Conservation (phyloP, 495 filamentous ascomycete genomes). For the Oidiodendron maius region DNA sequence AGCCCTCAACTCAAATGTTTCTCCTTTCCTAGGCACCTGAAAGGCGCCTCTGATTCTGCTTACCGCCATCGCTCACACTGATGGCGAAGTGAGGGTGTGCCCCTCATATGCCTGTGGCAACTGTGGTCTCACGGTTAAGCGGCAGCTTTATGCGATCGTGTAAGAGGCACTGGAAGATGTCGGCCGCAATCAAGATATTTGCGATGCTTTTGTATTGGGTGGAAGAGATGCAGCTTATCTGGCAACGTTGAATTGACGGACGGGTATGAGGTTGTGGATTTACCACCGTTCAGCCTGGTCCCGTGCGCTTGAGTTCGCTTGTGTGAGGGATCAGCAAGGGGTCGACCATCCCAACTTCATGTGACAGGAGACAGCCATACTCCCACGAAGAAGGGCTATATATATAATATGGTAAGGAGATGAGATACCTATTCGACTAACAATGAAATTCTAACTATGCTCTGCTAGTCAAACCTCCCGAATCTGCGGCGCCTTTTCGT, state of each 20-base stretch:
- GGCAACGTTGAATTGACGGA: background rate
- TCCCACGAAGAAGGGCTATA: background rate
- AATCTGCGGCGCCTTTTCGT: slow-evolving; percentile 96
- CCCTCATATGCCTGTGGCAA: slow-evolving; percentile 23
- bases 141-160: slow-evolving; percentile 5
- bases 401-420: slow-evolving; percentile 12
- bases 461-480: slow-evolving; percentile 71
- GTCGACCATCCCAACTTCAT: slow-evolving; percentile 5
- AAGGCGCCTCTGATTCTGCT: slow-evolving; percentile 95
- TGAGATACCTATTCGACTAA: background rate
- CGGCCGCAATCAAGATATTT: background rate
- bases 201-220: background rate
- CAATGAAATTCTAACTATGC: slow-evolving; percentile 15
- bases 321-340: background rate
- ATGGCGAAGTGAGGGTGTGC: slow-evolving; percentile 22
- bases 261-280: background rate
- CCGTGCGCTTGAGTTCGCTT: background rate
- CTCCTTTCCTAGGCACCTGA: slow-evolving; percentile 84
- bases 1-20: slow-evolving; percentile 96
- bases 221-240: background rate
- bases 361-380: slow-evolving; percentile 11
- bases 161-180: background rate
- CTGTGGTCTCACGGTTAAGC: slow-evolving; percentile 8
- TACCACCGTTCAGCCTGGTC: background rate
- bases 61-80: slow-evolving; percentile 67